Conservation (phyloP, 345 rosid species). For the Crucihimalaya himalaica region DNA sequence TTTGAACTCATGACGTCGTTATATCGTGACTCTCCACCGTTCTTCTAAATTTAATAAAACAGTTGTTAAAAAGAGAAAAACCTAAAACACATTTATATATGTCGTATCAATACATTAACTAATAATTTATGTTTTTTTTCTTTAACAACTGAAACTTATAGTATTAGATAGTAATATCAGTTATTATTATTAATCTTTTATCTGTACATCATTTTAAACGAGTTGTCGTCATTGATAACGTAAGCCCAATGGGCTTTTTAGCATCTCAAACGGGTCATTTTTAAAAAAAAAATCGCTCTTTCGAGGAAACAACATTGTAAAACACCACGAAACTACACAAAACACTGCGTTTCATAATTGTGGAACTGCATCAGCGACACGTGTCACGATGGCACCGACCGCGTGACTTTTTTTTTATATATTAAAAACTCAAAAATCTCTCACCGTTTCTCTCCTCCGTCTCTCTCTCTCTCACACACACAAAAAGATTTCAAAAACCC, state of each 20-base stretch:
- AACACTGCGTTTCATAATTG: slow-evolving; percentile 9
- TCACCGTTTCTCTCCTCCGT: neutral
- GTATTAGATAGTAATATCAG: too few relatives aligned
- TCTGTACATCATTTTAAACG: too few relatives aligned
- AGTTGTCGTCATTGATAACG: neutral
- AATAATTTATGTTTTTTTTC: too few relatives aligned
- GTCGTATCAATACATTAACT: too few relatives aligned
- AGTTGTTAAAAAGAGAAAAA: too few relatives aligned
- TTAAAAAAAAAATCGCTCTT: neutral
- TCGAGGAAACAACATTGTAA: neutral
- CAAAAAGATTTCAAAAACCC: slow-evolving; percentile 29
- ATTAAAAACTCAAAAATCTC: slow-evolving; percentile 7
- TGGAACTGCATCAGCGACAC: neutral
- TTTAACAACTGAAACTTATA: too few relatives aligned
- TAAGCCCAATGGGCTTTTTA: slow-evolving; percentile 20
- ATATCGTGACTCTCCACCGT: too few relatives aligned
- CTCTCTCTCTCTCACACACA: neutral
- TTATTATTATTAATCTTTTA: too few relatives aligned
- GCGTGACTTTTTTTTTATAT: slow-evolving; percentile 5
- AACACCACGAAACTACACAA: slow-evolving; percentile 5
- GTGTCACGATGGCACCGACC: slow-evolving; percentile 25
- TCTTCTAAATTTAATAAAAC: too few relatives aligned
- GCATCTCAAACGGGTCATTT: neutral
- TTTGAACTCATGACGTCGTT: too few relatives aligned
- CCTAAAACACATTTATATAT: neutral